Evolutionary conservation across 2,329 filamentous ascomycete species (phyloP), one percentile per base, ranked within the genome.

Genomic region (Trichoderma guizhouense): DNA sequence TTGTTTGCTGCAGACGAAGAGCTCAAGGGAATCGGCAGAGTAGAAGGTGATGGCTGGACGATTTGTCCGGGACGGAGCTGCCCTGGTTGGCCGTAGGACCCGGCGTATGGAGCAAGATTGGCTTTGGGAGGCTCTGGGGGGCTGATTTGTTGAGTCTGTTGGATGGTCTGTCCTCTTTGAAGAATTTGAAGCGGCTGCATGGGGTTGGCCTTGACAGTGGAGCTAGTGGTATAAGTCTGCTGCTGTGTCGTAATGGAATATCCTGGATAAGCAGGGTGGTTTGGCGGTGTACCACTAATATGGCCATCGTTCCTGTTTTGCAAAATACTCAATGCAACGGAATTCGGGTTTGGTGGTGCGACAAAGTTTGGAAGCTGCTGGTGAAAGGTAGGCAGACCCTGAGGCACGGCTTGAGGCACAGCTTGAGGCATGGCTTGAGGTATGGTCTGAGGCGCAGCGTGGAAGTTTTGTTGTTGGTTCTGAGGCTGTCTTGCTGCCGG

Each of bases 391-490:
- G 76, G 74, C 62, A 74, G 74, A 12, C 85, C 84, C 15, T 86
- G 79, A 24, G 83, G 83, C 32, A 86, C 85, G 3, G 74, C 55
- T 21, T 79, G 72, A 8, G 76, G 74, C 61, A 74, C 74, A 12
- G 85, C 84, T 18, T 86, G 79, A n/a, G 55, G 55, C 4, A 28
- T n/a, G 15, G 26, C 14, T 12, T 15, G 55, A 24, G 83, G 83
- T 28, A 86, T 28, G 26, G 28, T 5, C n/a, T 28, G 55, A 24
- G 83, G 83, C 32, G 86, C 85, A 53, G 81, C 78, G 55, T 81
- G 78, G 15, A 86, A 83, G 65, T 87, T 86, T 71, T 87, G 85
- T 77, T 90, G 89, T 7, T 90, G 89, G 55, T 86, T 88, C 53
- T 82, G 83, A 15, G 90, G 88, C 77, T 87, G 85, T 32, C 85